Evolutionary conservation across 805 yeast species (phyloP).

Genomic region (Candida odintsovae): DNA sequence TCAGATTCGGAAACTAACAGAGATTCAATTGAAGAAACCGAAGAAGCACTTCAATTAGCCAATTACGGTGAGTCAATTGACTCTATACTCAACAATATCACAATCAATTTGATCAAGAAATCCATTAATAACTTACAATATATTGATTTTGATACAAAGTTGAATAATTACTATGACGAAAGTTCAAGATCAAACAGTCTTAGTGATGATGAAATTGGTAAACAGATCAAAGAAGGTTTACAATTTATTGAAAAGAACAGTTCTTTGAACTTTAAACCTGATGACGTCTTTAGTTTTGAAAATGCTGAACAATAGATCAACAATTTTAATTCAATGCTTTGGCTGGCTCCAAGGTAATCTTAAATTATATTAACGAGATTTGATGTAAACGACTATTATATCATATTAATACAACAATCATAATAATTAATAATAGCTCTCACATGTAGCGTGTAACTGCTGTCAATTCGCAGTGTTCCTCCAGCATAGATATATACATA

Average conservation of each 20-base stretch:
- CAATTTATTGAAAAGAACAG: conserved; percentile 3
- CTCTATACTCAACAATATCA: conserved; percentile 13
- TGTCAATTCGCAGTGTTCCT: too few species aligned
- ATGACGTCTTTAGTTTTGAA: conserved; percentile 9
- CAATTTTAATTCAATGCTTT: background rate
- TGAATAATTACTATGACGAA: background rate
- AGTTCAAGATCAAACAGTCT: background rate
- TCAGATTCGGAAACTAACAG: conserved; percentile 5
- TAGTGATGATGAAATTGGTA: background rate
- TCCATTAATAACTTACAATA: conserved; percentile 18
- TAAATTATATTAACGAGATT: too few species aligned
- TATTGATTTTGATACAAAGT: conserved; percentile 13
- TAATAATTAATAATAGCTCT: too few species aligned
- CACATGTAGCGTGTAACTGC: too few species aligned
- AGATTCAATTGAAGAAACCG: conserved; percentile 3
- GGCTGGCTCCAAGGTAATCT: background rate
- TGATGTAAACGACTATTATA: too few species aligned
- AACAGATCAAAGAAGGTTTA: conserved; percentile 5
- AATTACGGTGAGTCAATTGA: conserved; percentile 22
- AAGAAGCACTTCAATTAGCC: conserved; percentile 16
- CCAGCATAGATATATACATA: too few species aligned
- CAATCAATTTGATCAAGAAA: conserved; percentile 19
- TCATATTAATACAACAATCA: too few species aligned
- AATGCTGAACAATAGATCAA: background rate
- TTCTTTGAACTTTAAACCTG: conserved; percentile 5